These are phyloP conservation scores for Chamaecyparis obtusa DNA, from an alignment of 75 land plant genomes.

Conservation along the genomic window DNA sequence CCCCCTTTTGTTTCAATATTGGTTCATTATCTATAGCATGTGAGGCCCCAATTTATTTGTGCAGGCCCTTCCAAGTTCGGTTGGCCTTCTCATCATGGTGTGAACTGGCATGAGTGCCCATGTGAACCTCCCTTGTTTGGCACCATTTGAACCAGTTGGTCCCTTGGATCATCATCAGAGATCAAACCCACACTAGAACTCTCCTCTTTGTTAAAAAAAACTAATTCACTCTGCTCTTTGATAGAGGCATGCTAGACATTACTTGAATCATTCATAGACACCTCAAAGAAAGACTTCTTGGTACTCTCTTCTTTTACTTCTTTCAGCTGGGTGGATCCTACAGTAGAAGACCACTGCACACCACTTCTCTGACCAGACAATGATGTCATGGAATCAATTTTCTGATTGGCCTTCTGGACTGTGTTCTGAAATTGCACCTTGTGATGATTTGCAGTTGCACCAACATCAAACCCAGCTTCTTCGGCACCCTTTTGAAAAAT, in stretches of 20 bases:
- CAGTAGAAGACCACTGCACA: slow-evolving; percentile 5
- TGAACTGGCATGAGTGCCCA: too few species aligned
- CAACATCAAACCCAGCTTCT: not conserved
- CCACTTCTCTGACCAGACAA: slow-evolving; percentile 3
- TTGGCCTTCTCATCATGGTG: too few species aligned
- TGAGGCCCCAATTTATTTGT: too few species aligned
- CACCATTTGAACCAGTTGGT: slow-evolving; percentile 3
- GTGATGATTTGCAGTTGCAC: not conserved
- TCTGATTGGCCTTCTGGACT: slow-evolving; percentile 24
- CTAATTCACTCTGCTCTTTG: not conserved
- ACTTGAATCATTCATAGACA: slow-evolving; percentile 7
- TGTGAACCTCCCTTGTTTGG: not conserved
- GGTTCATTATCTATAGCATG: too few species aligned
- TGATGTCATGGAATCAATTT: slow-evolving; percentile 13
- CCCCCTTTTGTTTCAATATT: too few species aligned
- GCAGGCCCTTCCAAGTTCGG: too few species aligned
- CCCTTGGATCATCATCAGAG: slow-evolving; percentile 6
- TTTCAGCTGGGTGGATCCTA: slow-evolving; percentile 5
- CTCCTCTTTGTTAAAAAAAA: slow-evolving; percentile 5
- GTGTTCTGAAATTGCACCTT: slow-evolving; percentile 14
- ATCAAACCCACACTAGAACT: slow-evolving; percentile 13
- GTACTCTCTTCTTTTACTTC: slow-evolving; percentile 12
- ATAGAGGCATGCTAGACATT: slow-evolving; percentile 9
- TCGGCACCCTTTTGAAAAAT: not conserved
- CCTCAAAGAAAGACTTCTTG: slow-evolving; percentile 7